These are phyloP conservation scores for Penicillium macrosclerotiorum DNA, from an alignment of 495 filamentous ascomycete genomes.

Conservation along the genomic window DNA sequence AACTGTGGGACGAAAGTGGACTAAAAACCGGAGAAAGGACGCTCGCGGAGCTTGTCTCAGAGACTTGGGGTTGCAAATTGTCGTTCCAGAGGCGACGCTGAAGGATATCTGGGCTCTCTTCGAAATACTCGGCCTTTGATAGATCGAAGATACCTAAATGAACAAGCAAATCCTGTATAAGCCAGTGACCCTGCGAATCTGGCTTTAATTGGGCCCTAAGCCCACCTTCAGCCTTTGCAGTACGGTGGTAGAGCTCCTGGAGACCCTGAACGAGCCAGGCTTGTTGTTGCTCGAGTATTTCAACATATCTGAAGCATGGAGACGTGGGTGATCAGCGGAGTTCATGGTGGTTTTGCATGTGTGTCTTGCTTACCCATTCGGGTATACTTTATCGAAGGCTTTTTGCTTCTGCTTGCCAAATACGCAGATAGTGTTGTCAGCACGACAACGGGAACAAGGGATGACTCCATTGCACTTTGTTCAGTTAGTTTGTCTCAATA, in stretches of 20 bases:
- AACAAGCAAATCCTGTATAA: slow-evolving; percentile 64
- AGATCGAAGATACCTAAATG: slow-evolving; percentile 54
- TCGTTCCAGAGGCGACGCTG: slow-evolving; percentile 55
- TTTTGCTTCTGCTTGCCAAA: slow-evolving; percentile 64
- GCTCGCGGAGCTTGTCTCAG: slow-evolving; percentile 52
- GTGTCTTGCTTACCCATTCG: slow-evolving; percentile 54
- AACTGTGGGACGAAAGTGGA: slow-evolving; percentile 35
- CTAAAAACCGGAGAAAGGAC: slow-evolving; percentile 42
- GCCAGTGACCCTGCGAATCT: slow-evolving; percentile 55
- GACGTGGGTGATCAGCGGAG: slow-evolving; percentile 4
- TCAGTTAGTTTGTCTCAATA: too few species aligned
- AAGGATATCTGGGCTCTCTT: slow-evolving; percentile 54
- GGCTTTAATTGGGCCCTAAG: slow-evolving; percentile 50
- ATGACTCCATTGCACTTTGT: slow-evolving; percentile 58
- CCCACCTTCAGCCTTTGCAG: slow-evolving; percentile 52
- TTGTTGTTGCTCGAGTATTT: slow-evolving; percentile 71
- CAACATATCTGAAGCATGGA: slow-evolving; percentile 65
- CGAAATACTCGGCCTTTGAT: slow-evolving; percentile 53
- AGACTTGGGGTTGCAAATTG: slow-evolving; percentile 50
- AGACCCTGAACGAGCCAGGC: slow-evolving; percentile 59
- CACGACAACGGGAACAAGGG: slow-evolving; percentile 58
- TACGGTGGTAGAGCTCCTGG: slow-evolving; percentile 58
- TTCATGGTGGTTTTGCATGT: slow-evolving; percentile 8
- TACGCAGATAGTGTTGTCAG: slow-evolving; percentile 60
- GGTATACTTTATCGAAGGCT: slow-evolving; percentile 61